A percentile compares a stretch with the other conserved stretches of the same genome.
Evolutionary conservation across 805 yeast species (phyloP).

Genomic region (Nakazawaea siamensis): DNA sequence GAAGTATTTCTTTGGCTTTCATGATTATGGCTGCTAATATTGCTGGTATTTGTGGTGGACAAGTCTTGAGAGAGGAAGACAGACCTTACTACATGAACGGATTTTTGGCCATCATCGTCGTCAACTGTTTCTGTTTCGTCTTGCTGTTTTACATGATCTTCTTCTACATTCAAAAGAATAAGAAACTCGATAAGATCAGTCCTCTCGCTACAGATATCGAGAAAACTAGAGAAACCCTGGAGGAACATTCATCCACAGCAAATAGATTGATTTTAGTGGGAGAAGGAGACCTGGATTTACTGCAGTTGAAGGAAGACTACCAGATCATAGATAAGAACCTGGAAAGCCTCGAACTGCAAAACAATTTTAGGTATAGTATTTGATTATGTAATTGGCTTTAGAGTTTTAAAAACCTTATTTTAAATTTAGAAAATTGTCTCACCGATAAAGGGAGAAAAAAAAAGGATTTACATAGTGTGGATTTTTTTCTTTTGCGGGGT

Average conservation of each 20-base stretch:
- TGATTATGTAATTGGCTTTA: neutral
- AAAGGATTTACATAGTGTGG: no score
- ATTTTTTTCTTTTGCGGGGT: no score
- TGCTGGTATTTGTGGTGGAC: constrained; percentile 16
- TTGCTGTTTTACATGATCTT: constrained; percentile 6
- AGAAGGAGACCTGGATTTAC: constrained; percentile 1
- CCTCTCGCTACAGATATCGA: neutral
- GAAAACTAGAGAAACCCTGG: neutral
- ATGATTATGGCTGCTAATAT: constrained; percentile 14
- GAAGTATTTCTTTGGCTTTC: constrained; percentile 13
- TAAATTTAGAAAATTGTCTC: no score
- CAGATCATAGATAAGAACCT: constrained; percentile 2
- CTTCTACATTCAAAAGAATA: neutral
- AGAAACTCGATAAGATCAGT: neutral
- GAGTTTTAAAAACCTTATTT: neutral
- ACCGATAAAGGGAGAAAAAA: no score
- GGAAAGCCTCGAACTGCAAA: neutral
- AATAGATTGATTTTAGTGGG: constrained; percentile 4
- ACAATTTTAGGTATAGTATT: neutral
- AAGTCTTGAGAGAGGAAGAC: constrained; percentile 13
- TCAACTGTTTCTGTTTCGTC: constrained; percentile 9
- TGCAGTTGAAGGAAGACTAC: constrained; percentile 1
- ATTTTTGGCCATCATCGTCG: constrained; percentile 10
- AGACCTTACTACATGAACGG: constrained; percentile 12
- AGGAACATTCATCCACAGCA: neutral